phyloP scores from a whole-genome alignment of 23 red algal species.

The Gracilaria gracilis region DNA sequence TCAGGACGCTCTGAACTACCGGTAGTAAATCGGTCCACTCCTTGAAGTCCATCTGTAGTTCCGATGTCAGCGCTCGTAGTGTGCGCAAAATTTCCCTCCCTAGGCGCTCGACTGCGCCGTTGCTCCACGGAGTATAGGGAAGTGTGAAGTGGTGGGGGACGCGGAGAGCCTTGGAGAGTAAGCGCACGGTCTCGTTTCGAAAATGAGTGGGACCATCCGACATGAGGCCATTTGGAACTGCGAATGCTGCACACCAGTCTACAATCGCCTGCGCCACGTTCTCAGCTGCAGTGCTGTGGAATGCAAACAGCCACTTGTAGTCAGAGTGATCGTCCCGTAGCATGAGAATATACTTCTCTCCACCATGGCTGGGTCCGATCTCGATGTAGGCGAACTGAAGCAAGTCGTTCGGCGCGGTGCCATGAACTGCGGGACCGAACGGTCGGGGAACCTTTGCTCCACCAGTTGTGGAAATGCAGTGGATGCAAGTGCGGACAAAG shows the following conservation, averaged over 20 bases:
- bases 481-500: neutral
- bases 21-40: constrained; percentile 11
- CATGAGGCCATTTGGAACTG: neutral
- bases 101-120: neutral
- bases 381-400: neutral
- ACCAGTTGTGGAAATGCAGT: neutral
- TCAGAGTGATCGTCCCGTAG: constrained; percentile 1
- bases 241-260: neutral
- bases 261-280: neutral
- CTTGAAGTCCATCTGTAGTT: neutral
- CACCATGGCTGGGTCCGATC: neutral
- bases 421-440: neutral
- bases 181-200: neutral
- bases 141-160: neutral
- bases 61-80: neutral
- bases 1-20: neutral
- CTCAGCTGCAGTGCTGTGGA: neutral
- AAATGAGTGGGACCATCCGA: constrained; percentile 1
- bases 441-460: neutral
- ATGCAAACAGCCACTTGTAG: neutral
- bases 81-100: neutral
- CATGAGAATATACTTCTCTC: neutral
- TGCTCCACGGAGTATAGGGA: neutral
- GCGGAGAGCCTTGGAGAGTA: neutral
- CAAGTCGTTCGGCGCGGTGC: neutral